phyloP scores from a whole-genome alignment of 805 yeast genomes.

The Wickerhamiella alocasiicola region DNA sequence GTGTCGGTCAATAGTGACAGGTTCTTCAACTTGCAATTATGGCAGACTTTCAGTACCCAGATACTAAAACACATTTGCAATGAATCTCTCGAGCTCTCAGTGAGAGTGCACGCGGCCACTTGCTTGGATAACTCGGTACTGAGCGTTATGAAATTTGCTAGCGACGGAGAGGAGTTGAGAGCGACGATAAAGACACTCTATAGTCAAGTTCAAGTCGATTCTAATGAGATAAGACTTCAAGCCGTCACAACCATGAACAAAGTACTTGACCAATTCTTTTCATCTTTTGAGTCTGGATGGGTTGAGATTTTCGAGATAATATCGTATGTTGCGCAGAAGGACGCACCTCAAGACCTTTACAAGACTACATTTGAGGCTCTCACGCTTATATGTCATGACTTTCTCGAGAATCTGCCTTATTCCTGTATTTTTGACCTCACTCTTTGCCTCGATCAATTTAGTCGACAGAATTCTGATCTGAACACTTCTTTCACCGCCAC shows the following conservation, averaged over 20 bases:
- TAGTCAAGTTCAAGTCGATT: conserved; percentile 36
- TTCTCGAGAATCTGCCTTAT: conserved; percentile 57
- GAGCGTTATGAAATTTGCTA: conserved; percentile 23
- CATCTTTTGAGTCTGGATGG: conserved; percentile 56
- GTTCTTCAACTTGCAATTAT: conserved; percentile 30
- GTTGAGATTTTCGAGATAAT: conserved; percentile 48
- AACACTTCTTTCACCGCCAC: conserved; percentile 86
- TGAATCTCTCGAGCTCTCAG: conserved; percentile 31
- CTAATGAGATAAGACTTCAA: conserved; percentile 53
- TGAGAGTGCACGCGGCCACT: conserved; percentile 38
- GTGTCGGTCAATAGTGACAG: conserved; percentile 40
- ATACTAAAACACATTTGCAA: conserved; percentile 33
- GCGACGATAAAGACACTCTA: conserved; percentile 40
- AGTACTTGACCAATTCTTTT: conserved; percentile 70
- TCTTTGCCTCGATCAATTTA: conserved; percentile 60
- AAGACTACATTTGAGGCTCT: conserved; percentile 69
- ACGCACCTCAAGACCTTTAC: conserved; percentile 32
- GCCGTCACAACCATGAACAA: conserved; percentile 52
- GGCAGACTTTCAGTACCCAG: conserved; percentile 38
- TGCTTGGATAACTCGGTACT: conserved; percentile 41
- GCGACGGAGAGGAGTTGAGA: conserved; percentile 3
- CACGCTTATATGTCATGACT: conserved; percentile 76
- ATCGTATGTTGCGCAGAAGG: conserved; percentile 20
- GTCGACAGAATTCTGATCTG: conserved; percentile 57
- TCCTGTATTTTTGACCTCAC: conserved; percentile 51